Evolutionary conservation across 805 yeast genomes (phyloP), one percentile per base, ranked within the genome.

Genomic region (Saccharomycopsis sp.): DNA sequence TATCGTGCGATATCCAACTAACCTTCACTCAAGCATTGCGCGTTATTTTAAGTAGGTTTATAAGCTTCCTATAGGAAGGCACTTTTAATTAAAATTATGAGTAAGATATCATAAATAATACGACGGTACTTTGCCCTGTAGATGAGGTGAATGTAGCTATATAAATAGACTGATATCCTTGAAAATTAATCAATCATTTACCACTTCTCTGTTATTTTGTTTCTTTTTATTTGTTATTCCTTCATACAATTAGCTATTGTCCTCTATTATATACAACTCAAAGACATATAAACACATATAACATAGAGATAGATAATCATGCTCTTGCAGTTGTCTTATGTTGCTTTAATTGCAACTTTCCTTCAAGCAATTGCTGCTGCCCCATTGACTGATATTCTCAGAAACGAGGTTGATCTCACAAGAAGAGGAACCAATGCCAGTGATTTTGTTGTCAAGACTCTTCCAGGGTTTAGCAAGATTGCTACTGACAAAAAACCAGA

Each of bases 281-380:
- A 29, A 5, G 12, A 12, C 5, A 29, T 29, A 29, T 29, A 29
- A 29, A 29, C 38, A 29, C 12, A 29, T 29, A 29, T 29, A 29
- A 29, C 38, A 29, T 29, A 29, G 5, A 29, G 5, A 29, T 12
- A 29, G 38, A 29, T 29, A 29, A 29, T 12, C 12, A 44, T 44
- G 49, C 49, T 44, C 22, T 44, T 44, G 8, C 49, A 44, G 22
- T 17, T 44, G 9, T 44, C 49, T 19, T 44, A 44, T 19, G 49
- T 44, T 44, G 49, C 49, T 19, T 44, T 44, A 19, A 3, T 44
- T 44, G 49, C 49, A 44, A 19, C 49, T 44, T 44, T 44, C 49
- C 49, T 44, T 19, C 49, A 44, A 44, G 49, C 49, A 3, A 44
- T 44, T 19, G 49, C 49, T 17, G 49, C 49, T 12, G 49, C 49